These are phyloP conservation scores for Endocalyx cinctus DNA, from an alignment of 2,329 filamentous ascomycete genomes.

Conservation along the genomic window DNA sequence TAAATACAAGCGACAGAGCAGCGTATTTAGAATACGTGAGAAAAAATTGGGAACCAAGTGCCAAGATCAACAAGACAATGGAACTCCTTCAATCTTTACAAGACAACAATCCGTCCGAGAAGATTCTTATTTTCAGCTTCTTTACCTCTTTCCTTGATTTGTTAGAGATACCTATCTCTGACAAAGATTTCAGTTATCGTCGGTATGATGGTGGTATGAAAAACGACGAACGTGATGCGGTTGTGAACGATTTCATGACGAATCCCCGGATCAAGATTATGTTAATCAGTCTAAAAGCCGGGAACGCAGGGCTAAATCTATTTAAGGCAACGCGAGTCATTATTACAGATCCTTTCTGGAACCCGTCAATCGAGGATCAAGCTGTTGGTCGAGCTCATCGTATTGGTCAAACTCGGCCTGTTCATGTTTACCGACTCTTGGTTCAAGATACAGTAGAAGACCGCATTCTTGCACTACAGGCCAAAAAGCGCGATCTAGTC, in stretches of 20 bases:
- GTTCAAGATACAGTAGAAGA: conserved; percentile 80
- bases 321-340: conserved; percentile 80
- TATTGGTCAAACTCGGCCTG: conserved; percentile 71
- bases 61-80: conserved; percentile 67
- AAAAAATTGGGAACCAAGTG: conserved; percentile 67
- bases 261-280: conserved; percentile 60
- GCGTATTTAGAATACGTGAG: conserved; percentile 68
- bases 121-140: conserved; percentile 78
- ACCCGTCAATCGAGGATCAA: conserved; percentile 88
- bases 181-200: conserved; percentile 51
- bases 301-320: conserved; percentile 82
- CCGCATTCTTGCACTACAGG: conserved; percentile 73
- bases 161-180: conserved; percentile 65
- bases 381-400: conserved; percentile 86
- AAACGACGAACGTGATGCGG: conserved; percentile 58
- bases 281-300: conserved; percentile 74
- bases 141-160: conserved; percentile 77
- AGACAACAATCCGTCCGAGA: conserved; percentile 57
- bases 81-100: conserved; percentile 53
- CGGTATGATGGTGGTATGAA: conserved; percentile 78
- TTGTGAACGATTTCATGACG: conserved; percentile 62
- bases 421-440: conserved; percentile 76
- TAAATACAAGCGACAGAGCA: too few species aligned
- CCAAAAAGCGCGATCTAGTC: conserved; percentile 72
- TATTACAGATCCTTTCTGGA: conserved; percentile 92